Base-by-base conservation (phyloP, 2,329 filamentous ascomycete species). In the Davidsoniella eucalypti region DNA sequence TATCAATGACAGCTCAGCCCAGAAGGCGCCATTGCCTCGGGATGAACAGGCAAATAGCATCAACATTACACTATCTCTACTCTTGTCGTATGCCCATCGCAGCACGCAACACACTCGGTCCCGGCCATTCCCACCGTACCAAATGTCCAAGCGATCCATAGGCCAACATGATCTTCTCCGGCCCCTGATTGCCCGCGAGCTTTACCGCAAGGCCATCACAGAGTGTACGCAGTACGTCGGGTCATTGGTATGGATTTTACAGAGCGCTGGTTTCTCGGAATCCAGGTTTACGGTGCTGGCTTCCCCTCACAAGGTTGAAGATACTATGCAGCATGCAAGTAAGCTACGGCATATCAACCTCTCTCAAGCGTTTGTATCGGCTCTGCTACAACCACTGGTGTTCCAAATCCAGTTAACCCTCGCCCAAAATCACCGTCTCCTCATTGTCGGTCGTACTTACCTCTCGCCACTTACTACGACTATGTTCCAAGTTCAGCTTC, bases 61-160 rank as follows among this genome's bases (percentile, higher is more conserved):
- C 25, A 73, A 76, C 2, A 68, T 84, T 46, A 72, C 77, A 0
- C 71, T 94, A 3, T 80, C 86, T 39, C 72, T 95, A 18, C 71
- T 95, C 2, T 76, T 96, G 6, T 76, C 75, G 45, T 80, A 88
- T 55, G 79, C 84, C 2, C 90, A 96, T 61, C 77, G 82, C 8
- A 76, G 84, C 60, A 87, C 82, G 56, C 75, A 86, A 54, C 69
- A 78, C 38, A 74, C 75, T 41, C 76, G 87, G 49, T 82, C 80
- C 1, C 75, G 80, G 26, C 69, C 78, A 39, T 56, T 65, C 33
- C 60, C 67, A 33, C 62, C 67, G 52, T 56, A 69, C 55, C 58
- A 66, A 57, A 52, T 60, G 18, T 63, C 64, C 46, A 55, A 61
- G 23, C 57, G 65, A 8, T 61, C 64, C 4, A 63, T 66, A 41